Conservation (phyloP, 2,329 filamentous ascomycete genomes). For the Trichophyton mentagrophytes region DNA sequence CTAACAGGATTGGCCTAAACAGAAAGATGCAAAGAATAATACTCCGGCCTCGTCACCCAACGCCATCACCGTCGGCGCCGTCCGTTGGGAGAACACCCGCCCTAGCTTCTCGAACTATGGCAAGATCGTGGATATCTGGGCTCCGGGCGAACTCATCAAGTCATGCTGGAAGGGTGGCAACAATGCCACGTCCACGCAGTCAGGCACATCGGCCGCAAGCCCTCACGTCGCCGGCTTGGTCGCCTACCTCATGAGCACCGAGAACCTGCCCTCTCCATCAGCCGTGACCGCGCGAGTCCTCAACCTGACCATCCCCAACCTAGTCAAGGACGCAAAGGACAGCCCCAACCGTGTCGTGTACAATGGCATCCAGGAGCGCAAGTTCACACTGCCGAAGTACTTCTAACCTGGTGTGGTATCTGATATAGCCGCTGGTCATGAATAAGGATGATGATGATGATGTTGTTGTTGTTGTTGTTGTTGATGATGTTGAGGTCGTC, state of each 20-base stretch:
- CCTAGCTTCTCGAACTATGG: slow-evolving; percentile 32
- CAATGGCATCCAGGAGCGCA: slow-evolving; percentile 9
- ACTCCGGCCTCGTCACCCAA: slow-evolving; percentile 28
- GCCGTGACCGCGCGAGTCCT: slow-evolving; percentile 7
- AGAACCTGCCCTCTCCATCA: slow-evolving; percentile 5
- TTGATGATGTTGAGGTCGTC: too few species aligned
- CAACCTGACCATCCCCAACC: slow-evolving; percentile 5
- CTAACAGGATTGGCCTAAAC: background rate
- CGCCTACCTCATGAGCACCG: slow-evolving; percentile 34
- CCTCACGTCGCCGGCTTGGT: slow-evolving; percentile 42
- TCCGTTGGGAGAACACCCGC: slow-evolving; percentile 20
- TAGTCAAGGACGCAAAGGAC: slow-evolving; percentile 7
- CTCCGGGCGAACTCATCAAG: slow-evolving; percentile 42
- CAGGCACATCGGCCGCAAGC: slow-evolving; percentile 26
- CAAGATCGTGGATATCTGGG: slow-evolving; percentile 42
- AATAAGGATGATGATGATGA: too few species aligned
- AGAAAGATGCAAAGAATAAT: slow-evolving; percentile 20
- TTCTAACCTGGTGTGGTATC: background rate
- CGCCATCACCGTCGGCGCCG: slow-evolving; percentile 32
- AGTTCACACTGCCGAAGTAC: background rate
- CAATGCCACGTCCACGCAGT: slow-evolving; percentile 32
- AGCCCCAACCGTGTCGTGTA: slow-evolving; percentile 8
- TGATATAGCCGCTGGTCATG: too few species aligned
- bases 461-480: too few species aligned
- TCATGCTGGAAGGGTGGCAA: slow-evolving; percentile 36